These are phyloP conservation scores for Sclerotinia trifoliorum DNA, from an alignment of 2,329 filamentous ascomycete genomes.

Conservation along the genomic window DNA sequence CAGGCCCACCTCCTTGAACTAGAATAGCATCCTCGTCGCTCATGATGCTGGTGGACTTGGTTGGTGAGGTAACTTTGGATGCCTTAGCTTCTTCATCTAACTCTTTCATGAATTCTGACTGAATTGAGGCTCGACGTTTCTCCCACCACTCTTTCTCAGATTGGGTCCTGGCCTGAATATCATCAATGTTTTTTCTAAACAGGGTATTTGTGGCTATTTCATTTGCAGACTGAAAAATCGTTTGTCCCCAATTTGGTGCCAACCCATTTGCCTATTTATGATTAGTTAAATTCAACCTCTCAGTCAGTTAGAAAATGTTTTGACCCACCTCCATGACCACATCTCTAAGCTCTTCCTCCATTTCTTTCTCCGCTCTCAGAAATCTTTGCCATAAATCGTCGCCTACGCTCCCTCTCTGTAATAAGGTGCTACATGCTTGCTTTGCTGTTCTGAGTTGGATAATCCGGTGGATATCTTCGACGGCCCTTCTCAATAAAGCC, in stretches of 20 bases:
- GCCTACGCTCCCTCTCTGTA: slow-evolving; percentile 89
- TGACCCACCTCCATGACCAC: slow-evolving; percentile 80
- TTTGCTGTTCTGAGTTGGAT: slow-evolving; percentile 87
- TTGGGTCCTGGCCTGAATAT: slow-evolving; percentile 68
- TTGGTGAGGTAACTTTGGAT: slow-evolving; percentile 39
- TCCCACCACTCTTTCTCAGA: slow-evolving; percentile 92
- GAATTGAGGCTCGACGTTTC: slow-evolving; percentile 71
- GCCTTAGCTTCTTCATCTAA: slow-evolving; percentile 54
- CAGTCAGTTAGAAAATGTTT: not conserved
- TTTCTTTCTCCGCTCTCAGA: slow-evolving; percentile 89
- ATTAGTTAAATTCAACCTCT: slow-evolving; percentile 28
- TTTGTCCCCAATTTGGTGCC: slow-evolving; percentile 82
- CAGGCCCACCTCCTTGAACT: slow-evolving; percentile 54
- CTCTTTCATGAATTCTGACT: slow-evolving; percentile 80
- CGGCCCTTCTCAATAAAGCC: slow-evolving; percentile 81
- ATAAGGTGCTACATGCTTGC: slow-evolving; percentile 75
- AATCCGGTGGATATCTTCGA: slow-evolving; percentile 90
- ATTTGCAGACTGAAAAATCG: slow-evolving; percentile 95
- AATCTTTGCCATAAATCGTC: slow-evolving; percentile 97
- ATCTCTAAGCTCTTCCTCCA: slow-evolving; percentile 92
- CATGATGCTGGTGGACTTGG: slow-evolving; percentile 46
- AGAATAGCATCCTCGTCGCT: slow-evolving; percentile 76
- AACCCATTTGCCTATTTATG: slow-evolving; percentile 78
- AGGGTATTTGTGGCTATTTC: slow-evolving; percentile 86
- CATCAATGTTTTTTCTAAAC: slow-evolving; percentile 71